These are phyloP conservation scores for Dothiorella sarmentorum DNA, from an alignment of 2,329 filamentous ascomycete genomes.

Conservation along the genomic window DNA sequence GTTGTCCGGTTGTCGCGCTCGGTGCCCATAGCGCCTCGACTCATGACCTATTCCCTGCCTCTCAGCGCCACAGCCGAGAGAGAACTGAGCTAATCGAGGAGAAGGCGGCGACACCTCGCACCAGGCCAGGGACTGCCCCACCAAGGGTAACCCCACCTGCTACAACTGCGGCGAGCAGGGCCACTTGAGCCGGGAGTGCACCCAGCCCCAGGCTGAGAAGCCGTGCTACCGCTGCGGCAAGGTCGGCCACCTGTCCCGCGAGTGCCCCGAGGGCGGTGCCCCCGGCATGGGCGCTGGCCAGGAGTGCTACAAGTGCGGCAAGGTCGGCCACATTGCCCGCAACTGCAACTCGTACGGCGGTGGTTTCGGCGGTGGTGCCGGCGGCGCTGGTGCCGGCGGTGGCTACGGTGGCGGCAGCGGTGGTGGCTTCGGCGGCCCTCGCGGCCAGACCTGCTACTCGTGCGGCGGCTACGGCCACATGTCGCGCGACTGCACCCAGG, in stretches of 20 bases:
- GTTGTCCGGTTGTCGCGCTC: neutral
- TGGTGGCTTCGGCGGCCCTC: constrained; percentile 47
- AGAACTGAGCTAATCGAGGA: constrained; percentile 17
- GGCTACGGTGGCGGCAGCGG: constrained; percentile 44
- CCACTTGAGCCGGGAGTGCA: constrained; percentile 74
- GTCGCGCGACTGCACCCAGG: constrained; percentile 97
- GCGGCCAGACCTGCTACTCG: constrained; percentile 82
- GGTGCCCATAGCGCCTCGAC: neutral
- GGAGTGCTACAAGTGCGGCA: constrained; percentile 97
- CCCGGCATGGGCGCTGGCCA: constrained; percentile 49
- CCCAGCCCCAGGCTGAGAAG: constrained; percentile 82
- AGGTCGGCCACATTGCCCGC: constrained; percentile 92
- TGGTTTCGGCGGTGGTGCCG: constrained; percentile 46
- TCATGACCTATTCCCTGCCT: neutral
- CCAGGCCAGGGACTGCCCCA: constrained; percentile 50
- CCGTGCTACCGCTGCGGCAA: constrained; percentile 72
- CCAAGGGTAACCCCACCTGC: constrained; percentile 49
- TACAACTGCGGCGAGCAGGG: constrained; percentile 49
- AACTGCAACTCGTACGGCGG: constrained; percentile 70
- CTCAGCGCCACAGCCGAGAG: constrained; percentile 20
- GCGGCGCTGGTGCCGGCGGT: constrained; percentile 47
- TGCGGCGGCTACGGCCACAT: constrained; percentile 97
- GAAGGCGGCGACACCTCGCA: constrained; percentile 49
- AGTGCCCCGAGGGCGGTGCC: constrained; percentile 62
- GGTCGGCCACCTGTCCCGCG: constrained; percentile 86